Base-by-base conservation (phyloP, 2,329 filamentous ascomycete species). In the Ceratocystis colombiana region DNA sequence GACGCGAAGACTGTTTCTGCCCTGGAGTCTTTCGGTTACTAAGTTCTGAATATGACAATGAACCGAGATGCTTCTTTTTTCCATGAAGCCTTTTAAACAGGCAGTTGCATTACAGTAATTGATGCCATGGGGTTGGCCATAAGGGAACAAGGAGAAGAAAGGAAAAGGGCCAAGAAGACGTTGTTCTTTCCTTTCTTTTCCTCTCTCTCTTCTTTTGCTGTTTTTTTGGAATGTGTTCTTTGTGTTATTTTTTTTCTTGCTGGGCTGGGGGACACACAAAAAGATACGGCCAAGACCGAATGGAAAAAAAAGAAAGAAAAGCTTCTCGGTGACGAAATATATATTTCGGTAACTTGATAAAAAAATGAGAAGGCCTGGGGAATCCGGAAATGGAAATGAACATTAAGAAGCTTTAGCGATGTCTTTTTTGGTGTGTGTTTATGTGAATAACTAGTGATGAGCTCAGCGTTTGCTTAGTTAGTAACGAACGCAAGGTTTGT, bases 11-110 rank as follows among this genome's bases (percentile, higher is more conserved):
- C 88, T 78, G 85, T 87, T 80, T 83, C 88, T 83, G 87, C 94
- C 80, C 88, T 97, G 78, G 89, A 89, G 81, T 82, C 87, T 76
- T 90, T 84, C 81, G 93, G 92, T 79, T 96, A 96, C 87, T 97
- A 96, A 68, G 62, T 66, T 68, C 33, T 48, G 59, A 64, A 62
- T 68, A 66, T 66, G 62, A 63, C 22, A 50, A 50, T 68, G 65
- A 50, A 62, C 59, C 53, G 50, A 50, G 44, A 65, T n/a, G 46
- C 20, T 33, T 64, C 17, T 61, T 50, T 63, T 55, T 53, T 5
- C 48, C 48, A 59, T 64, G 55, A 63, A 41, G 62, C 61, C 57
- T 66, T 62, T 65, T 37, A 63, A 37, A 41, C 37, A 41, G 37
- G 37, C 37, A 44, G 61, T 61, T 67, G 57, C 62, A 64, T 67